Base-by-base conservation (phyloP, 1,139 yeast genomes). In the Suhomyces ambrosiae region DNA sequence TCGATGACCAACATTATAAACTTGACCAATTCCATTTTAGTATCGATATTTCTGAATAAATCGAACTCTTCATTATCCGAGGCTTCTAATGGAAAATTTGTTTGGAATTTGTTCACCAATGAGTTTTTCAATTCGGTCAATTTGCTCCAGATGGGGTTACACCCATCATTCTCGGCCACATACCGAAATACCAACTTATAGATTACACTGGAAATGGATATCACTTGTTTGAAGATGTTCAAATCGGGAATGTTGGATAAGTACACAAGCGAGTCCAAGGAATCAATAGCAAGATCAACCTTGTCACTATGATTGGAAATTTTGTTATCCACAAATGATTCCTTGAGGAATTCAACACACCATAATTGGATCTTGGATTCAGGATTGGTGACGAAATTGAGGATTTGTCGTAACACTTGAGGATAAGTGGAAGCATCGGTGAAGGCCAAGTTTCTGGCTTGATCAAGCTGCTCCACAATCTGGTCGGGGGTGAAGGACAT, bases 1-100 rank as follows among this genome's bases (percentile, higher is more conserved):
- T 80, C 79, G 26, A 90, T 79, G 2, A 88, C 77, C 34, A 79
- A 76, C 38, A 86, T 79, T 7, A 88, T 76, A 46, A 90, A 82
- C 59, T 85, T 87, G 37, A 85, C 66, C 19, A 86, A 68, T 30
- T 90, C 84, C 18, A 86, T 63, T 56, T 79, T 81, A 31, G 81
- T 67, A 13, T 76, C 79, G 27, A 80, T 56, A 32, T 80, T 74
- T 53, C 81, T 69, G 25, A 63, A 48, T 23, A 61, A 57, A 50
- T 78, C 81, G 26, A 72, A 68, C 49, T 79, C 82, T 27, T 58
- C 66, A 48, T 71, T 74, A 37, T 70, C 74, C n/a, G 74, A 65
- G 15, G 65, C 49, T 5, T 53, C 58, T 33, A 76, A 63, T 1
- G 83, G 83, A 46, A 65, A 76, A 23, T 46, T 52, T 13, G 53